A percentile compares a stretch with the other conserved stretches of the same genome.
These are phyloP conservation scores for Cutaneotrichosporon mucoides DNA, from an alignment of 1,284 basidiomycete genomes.

Conservation along the genomic window DNA sequence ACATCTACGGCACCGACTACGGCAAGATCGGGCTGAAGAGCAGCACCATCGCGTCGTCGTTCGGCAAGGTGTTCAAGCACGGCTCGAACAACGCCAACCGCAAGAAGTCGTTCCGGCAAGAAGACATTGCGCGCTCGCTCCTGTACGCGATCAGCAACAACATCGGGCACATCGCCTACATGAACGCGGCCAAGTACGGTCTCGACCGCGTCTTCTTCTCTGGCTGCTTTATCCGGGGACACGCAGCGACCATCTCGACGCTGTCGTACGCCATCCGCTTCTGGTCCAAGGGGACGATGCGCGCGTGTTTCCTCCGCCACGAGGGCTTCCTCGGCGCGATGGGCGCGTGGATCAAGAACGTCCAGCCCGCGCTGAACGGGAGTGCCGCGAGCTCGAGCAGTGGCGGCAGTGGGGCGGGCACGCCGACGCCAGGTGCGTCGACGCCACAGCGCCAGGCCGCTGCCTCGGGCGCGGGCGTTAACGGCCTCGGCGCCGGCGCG, in stretches of 20 bases:
- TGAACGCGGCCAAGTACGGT: slow-evolving; percentile 99
- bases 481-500: too few relatives aligned
- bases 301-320: slow-evolving; percentile 92
- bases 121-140: slow-evolving; percentile 92
- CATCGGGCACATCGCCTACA: slow-evolving; percentile 99
- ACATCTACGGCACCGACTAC: slow-evolving; percentile 97
- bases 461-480: too few relatives aligned
- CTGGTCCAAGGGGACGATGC: slow-evolving; percentile 98
- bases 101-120: slow-evolving; percentile 75
- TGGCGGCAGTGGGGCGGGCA: too few relatives aligned
- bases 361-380: slow-evolving; percentile 48
- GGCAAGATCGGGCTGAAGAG: slow-evolving; percentile 91
- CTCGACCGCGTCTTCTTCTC: slow-evolving; percentile 98
- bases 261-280: slow-evolving; percentile 98
- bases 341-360: slow-evolving; percentile 95
- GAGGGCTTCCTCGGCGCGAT: slow-evolving; percentile 95
- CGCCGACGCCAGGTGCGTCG: slow-evolving; percentile 55
- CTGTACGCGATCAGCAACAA: slow-evolving; percentile 98
- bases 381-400: too few relatives aligned
- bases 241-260: slow-evolving; percentile 94
- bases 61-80: slow-evolving; percentile 98
- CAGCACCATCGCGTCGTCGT: slow-evolving; percentile 94
- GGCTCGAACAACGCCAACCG: slow-evolving; percentile 45
- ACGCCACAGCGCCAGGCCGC: neutral
- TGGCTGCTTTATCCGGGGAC: slow-evolving; percentile 97